Conservation (phyloP, 352 stramenopile species). For the Phytophthora agathidicida region DNA sequence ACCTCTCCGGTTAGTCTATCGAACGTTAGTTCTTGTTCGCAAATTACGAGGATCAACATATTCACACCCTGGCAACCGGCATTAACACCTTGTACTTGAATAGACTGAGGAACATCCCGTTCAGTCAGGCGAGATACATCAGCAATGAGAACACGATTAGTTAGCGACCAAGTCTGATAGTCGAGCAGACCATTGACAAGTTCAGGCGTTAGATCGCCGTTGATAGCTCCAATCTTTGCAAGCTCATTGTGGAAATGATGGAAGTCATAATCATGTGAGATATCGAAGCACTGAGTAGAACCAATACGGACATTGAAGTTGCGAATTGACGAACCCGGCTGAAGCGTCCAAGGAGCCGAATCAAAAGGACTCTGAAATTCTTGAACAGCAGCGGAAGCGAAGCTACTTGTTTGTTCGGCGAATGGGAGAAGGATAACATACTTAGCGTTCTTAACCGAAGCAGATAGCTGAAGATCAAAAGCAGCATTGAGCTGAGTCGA, state of each 20-base stretch:
- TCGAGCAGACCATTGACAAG: too few species aligned
- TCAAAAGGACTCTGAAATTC: not conserved
- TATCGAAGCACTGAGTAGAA: not conserved
- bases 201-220: conserved; percentile 8
- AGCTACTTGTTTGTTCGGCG: not conserved
- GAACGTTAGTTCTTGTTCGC: too few species aligned
- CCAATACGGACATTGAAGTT: conserved; percentile 5
- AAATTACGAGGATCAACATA: too few species aligned
- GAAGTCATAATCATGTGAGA: too few species aligned
- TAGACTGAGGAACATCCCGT: too few species aligned
- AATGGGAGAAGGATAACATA: not conserved
- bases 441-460: conserved; percentile 3
- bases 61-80: too few species aligned
- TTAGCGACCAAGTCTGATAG: too few species aligned
- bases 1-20: too few species aligned
- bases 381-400: not conserved
- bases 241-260: not conserved
- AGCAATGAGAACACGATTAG: too few species aligned
- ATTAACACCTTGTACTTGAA: too few species aligned
- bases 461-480: conserved; percentile 3
- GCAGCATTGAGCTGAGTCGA: not conserved
- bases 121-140: too few species aligned
- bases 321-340: not conserved
- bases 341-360: not conserved
- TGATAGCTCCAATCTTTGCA: conserved; percentile 13